Base-by-base conservation (phyloP, 1,284 basidiomycete species). In the Cutaneotrichosporon sp. region DNA sequence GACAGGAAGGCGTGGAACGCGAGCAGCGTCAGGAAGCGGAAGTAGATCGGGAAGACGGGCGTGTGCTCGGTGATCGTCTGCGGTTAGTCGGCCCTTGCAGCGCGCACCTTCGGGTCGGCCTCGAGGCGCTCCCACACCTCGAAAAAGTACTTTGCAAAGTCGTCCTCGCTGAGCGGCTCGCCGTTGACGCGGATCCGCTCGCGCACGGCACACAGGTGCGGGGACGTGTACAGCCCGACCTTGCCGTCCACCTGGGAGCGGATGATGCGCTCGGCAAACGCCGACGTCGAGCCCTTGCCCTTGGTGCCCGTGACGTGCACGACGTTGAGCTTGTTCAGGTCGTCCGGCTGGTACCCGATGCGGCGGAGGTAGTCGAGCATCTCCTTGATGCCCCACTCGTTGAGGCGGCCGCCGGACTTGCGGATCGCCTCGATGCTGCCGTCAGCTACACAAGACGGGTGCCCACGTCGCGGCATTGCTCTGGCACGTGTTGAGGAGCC, bases 261-360 rank as follows among this genome's bases (percentile, higher is more conserved):
- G 29, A 79, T 65, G 22, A 79, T 73, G 10, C 74, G 67, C 65
- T 92, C 88, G 3, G 86, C 85, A 71, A 99, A 99, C 2, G 97
- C 95, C 61, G 91, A 92, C 0, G 97, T 97, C 3, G 94, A 98
- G 3, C 97, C 97, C 78, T 99, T 99, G 50, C 97, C 97, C 80
- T 99, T 99, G 5, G 97, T 99, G 3, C 97, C 97, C 14, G 97
- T 95, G 72, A 99, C 89, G 81, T 99, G 97, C 34, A 99, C 86
- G 59, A 95, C 92, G 78, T 98, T 97, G 65, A 99, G 83, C 52
- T 81, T 81, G 77, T 99, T 95, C 56, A 99, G 83, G 69, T 95
- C 89, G 57, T 85, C 81, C 27, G 90, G 86, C 92, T 83, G 82
- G 80, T 98, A 95, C 22, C 93, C 95, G 74, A 97, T 91, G 64